These are phyloP conservation scores for Citropsis articulata DNA, from an alignment of 345 rosid genomes.

Conservation along the genomic window DNA sequence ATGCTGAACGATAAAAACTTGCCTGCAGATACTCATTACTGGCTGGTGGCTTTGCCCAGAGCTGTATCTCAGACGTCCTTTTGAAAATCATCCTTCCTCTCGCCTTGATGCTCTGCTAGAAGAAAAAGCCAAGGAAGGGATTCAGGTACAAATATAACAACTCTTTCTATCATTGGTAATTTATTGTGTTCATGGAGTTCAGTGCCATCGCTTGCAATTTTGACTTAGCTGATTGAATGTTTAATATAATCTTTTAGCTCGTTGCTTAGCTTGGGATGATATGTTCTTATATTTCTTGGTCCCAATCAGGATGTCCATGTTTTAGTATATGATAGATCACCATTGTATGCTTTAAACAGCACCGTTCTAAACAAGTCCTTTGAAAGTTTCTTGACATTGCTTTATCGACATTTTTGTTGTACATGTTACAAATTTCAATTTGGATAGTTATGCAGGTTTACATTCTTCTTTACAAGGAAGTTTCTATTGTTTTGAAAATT, in stretches of 20 bases:
- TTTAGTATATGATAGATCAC: background rate
- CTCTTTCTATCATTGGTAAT: background rate
- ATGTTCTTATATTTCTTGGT: background rate
- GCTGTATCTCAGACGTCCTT: conserved; percentile 88
- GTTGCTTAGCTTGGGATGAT: background rate
- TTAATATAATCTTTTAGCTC: background rate
- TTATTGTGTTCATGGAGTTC: background rate
- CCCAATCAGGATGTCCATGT: background rate
- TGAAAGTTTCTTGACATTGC: background rate
- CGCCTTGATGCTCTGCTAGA: conserved; percentile 77
- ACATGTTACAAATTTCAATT: background rate
- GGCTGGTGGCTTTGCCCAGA: conserved; percentile 99
- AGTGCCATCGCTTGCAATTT: background rate
- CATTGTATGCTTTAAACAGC: background rate
- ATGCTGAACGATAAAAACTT: conserved; percentile 6
- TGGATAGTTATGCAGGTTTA: conserved; percentile 56
- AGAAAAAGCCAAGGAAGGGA: conserved; percentile 86
- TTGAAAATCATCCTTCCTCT: conserved; percentile 48
- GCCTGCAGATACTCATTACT: conserved; percentile 74
- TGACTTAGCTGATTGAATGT: background rate
- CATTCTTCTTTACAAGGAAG: conserved; percentile 90
- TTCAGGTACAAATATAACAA: conserved; percentile 49
- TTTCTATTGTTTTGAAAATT: conserved; percentile 79
- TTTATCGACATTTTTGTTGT: background rate
- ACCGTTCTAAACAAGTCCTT: too few species aligned